Evolutionary conservation across 2,329 filamentous ascomycete species (phyloP), one percentile per base, ranked within the genome.

Genomic region (Ceratocystis alfenasii): DNA sequence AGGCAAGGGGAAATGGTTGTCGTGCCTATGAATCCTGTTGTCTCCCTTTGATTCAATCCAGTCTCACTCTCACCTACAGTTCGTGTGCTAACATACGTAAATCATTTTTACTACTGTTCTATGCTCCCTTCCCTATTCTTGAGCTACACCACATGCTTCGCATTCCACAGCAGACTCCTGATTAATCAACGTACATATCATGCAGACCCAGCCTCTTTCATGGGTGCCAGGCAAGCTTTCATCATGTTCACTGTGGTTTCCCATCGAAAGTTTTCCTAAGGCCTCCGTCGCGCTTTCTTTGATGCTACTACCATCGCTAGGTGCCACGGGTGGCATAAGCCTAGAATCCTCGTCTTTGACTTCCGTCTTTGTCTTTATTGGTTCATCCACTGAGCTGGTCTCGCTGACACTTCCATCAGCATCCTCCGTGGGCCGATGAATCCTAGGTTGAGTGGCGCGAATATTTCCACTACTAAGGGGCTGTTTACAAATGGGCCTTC

Each of bases 331-430:
- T 59, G 15, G 55, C 25, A 20, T 36, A 59, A n/a, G 55, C 55
- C 30, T 17, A 8, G 28, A 20, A n/a, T 3, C 33, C 22, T n/a
- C 25, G 17, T 36, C 55, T 7, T 33, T 36, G 55, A 30, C 8
- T 59, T 36, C 28, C 30, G 12, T 25, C 4, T 36, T 30, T 59
- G 17, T n/a, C 33, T 59, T n/a, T 36, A 30, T 30, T 5, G 25
- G 25, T 20, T 6, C 55, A 25, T 59, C 55, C 28, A 59, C 17
- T 15, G 55, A 59, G 28, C 55, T 59, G 25, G 55, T 59, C 55
- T 59, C 55, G 55, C 55, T 59, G 55, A 59, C 55, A n/a, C 25
- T 17, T 10, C 20, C 55, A 36, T 59, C 20, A n/a, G 55, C 15
- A 59, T 59, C 28, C 25, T 28, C 55, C 17, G 15, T 59, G 15